These are phyloP conservation scores for Vanderwaltozyma polyspora DNA, from an alignment of 805 yeast species.

Conservation along the genomic window DNA sequence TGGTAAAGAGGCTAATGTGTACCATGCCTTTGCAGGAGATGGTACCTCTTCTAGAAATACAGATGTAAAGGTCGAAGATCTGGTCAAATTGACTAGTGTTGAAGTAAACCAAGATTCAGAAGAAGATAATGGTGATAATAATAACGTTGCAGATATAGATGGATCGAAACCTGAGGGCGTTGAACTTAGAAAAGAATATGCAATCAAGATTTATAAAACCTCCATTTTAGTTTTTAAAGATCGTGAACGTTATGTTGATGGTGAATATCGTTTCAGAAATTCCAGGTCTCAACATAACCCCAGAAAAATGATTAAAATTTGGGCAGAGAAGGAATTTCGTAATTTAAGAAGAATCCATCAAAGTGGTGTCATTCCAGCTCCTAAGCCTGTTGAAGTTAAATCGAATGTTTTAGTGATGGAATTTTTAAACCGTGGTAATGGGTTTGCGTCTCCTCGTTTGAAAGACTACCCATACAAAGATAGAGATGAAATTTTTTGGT, in stretches of 20 bases:
- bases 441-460: constrained; percentile 84
- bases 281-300: constrained; percentile 84
- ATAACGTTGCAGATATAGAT: background rate
- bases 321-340: constrained; percentile 98
- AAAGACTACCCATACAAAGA: constrained; percentile 70
- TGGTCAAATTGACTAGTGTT: background rate
- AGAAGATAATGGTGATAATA: too few relatives aligned
- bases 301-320: constrained; percentile 89
- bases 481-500: constrained; percentile 51
- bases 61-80: background rate
- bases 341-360: constrained; percentile 72
- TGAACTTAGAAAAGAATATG: constrained; percentile 43
- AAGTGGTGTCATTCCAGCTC: constrained; percentile 75
- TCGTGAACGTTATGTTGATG: constrained; percentile 90
- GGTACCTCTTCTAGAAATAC: background rate
- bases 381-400: constrained; percentile 81
- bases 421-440: constrained; percentile 61
- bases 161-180: background rate
- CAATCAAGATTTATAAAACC: constrained; percentile 91
- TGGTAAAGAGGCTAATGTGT: constrained; percentile 98
- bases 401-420: constrained; percentile 94
- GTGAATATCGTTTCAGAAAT: constrained; percentile 86
- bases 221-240: constrained; percentile 95
- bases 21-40: constrained; percentile 52
- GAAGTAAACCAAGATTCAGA: constrained; percentile 1